phyloP scores from a whole-genome alignment of 306 rosid genomes.

The Rubus idaeus region DNA sequence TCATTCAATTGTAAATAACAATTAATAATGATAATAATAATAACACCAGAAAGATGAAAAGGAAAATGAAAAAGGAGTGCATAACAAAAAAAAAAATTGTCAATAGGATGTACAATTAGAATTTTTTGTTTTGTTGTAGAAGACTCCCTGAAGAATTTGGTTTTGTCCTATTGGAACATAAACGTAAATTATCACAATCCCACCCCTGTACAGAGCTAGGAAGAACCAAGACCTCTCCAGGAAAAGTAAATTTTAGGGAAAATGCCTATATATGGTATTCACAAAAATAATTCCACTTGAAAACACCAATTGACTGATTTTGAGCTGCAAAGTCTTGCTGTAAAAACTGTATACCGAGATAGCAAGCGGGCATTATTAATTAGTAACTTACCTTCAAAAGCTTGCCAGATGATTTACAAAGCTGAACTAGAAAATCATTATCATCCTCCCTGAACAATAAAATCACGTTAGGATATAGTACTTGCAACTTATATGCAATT shows the following conservation, averaged over 20 bases:
- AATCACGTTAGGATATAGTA: background rate
- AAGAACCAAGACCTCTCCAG: background rate
- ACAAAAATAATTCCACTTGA: background rate
- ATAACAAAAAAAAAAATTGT: background rate
- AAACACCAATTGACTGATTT: background rate
- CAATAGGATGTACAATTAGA: background rate
- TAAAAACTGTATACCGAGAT: background rate
- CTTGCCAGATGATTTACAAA: conserved; percentile 74
- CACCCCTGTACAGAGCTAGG: background rate
- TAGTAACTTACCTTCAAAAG: conserved; percentile 61
- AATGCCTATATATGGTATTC: background rate
- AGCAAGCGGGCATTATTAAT: background rate
- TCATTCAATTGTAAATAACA: background rate
- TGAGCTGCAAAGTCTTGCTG: background rate
- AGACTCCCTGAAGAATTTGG: background rate
- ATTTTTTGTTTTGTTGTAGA: too few relatives aligned
- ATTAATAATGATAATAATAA: background rate
- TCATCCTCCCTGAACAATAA: conserved; percentile 67
- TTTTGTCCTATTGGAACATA: background rate
- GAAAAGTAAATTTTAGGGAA: background rate
- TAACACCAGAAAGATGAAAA: background rate
- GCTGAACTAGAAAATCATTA: conserved; percentile 79
- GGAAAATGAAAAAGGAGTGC: background rate
- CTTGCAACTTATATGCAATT: background rate
- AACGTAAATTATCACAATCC: background rate